A percentile compares a stretch with the other conserved stretches of the same genome.
Conservation (phyloP, 2,329 filamentous ascomycete species). For the Colletotrichum karsti region DNA sequence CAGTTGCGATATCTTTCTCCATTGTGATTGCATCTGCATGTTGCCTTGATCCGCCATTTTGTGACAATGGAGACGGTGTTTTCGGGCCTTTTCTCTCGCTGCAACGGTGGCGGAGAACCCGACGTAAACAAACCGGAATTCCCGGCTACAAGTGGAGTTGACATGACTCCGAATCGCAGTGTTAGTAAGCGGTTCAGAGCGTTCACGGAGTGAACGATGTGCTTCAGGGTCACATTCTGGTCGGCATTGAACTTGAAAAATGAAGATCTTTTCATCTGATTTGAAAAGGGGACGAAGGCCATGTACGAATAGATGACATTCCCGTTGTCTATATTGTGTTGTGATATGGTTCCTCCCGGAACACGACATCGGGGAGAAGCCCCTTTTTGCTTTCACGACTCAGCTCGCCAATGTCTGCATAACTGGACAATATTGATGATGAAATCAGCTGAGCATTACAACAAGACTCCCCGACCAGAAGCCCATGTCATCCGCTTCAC, state of each 20-base stretch:
- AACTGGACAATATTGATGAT: neutral
- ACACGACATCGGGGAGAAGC: neutral
- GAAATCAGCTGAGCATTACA: neutral
- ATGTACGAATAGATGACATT: too few relatives aligned
- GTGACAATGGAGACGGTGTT: neutral
- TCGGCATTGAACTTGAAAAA: neutral
- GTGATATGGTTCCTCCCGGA: neutral
- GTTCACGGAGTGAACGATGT: neutral
- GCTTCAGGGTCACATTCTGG: neutral
- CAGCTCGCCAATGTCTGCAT: neutral
- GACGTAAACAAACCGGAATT: constrained; percentile 12
- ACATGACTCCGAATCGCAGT: neutral
- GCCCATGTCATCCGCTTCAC: neutral
- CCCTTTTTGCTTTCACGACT: neutral
- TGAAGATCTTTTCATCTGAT: neutral
- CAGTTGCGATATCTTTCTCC: neutral
- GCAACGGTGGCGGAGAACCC: constrained; percentile 12
- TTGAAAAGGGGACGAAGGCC: neutral
- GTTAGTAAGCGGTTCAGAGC: neutral
- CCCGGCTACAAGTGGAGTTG: neutral
- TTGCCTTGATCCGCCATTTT: neutral
- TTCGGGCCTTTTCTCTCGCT: constrained; percentile 6
- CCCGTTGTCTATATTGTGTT: neutral
- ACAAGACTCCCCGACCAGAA: neutral
- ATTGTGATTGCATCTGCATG: neutral